Evolutionary conservation across 2,329 filamentous ascomycete species (phyloP), one percentile per base, ranked within the genome.

Genomic region (Atkinsonella hypoxylon): DNA sequence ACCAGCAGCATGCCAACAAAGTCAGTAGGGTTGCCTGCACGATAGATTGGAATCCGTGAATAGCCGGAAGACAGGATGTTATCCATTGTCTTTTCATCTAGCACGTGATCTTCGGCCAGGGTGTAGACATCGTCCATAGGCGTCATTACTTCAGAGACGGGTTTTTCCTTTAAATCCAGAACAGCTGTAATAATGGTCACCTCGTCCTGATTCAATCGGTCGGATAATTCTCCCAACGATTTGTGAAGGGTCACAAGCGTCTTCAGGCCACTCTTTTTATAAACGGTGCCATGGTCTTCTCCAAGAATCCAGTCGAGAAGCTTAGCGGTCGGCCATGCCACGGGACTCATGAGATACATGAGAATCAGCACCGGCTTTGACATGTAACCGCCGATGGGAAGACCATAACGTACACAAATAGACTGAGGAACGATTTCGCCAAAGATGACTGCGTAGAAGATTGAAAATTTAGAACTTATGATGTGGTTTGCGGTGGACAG

Each of bases 111-210:
- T 48, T 91, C 87, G n/a, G 89, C 89, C 81, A 98, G 88, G 54
- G 87, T 91, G 64, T 95, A 98, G 46, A 97, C 93, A 63, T 98
- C 90, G 44, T 88, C 83, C 87, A 98, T 97, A 1, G 93, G 93
- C 0, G 94, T 98, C 93, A 98, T 98, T 63, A 98, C 95, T 62
- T 82, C 86, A 43, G 88, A 89, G 7, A 98, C 90, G 0, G 91
- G 77, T 71, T 98, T 98, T 58, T 93, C 90, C 71, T 97, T 98
- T 57, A 98, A 75, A 64, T 98, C 93, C 51, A 98, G 73, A 13
- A 97, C 93, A 38, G 93, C 91, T 57, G 88, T 95, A 67, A 98
- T 98, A 65, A 98, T 98, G 53, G 93, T 97, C 57, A 98, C 93
- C 67, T 98, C 93, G 63, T 98, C 93, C 58, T 95, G 86, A 67